Conservation (phyloP, 2,329 filamentous ascomycete species). For the Madurella mycetomatis region DNA sequence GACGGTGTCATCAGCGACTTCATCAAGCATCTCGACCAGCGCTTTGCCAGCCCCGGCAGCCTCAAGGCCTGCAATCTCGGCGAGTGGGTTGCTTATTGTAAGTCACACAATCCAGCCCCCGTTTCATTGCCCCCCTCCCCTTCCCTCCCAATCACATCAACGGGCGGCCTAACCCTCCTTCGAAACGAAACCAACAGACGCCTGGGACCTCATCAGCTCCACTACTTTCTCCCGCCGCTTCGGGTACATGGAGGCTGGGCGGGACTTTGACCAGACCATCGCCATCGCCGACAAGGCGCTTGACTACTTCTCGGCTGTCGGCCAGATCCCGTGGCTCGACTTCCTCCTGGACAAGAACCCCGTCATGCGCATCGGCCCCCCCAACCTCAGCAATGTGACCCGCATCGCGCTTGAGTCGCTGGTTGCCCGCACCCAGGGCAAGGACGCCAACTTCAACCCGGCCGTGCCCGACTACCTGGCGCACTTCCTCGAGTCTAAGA, state of each 20-base stretch:
- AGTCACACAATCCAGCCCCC: background rate
- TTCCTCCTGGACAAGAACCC: conserved; percentile 37
- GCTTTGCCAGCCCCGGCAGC: conserved; percentile 26
- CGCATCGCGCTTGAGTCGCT: conserved; percentile 28
- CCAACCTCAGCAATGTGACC: conserved; percentile 27
- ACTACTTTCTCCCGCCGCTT: conserved; percentile 56
- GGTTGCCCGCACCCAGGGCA: conserved; percentile 12
- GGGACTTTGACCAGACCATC: conserved; percentile 58
- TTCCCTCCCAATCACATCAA: background rate
- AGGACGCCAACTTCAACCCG: conserved; percentile 11
- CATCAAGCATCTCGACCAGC: conserved; percentile 27
- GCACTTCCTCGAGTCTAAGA: conserved; percentile 52
- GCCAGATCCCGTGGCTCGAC: conserved; percentile 28
- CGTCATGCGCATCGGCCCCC: conserved; percentile 31
- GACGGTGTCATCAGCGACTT: conserved; percentile 30
- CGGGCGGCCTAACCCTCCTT: background rate
- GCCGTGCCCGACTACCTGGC: conserved; percentile 47
- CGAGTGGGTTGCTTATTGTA: conserved; percentile 39
- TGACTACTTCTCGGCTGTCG: conserved; percentile 21
- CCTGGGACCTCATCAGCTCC: conserved; percentile 39
- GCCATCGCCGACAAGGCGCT: conserved; percentile 19
- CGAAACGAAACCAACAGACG: conserved; percentile 1
- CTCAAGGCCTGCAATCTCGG: conserved; percentile 33
- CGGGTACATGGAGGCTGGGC: conserved; percentile 56
- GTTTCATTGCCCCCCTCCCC: background rate